Conservation (phyloP, 345 rosid genomes). For the Garcia nutans region DNA sequence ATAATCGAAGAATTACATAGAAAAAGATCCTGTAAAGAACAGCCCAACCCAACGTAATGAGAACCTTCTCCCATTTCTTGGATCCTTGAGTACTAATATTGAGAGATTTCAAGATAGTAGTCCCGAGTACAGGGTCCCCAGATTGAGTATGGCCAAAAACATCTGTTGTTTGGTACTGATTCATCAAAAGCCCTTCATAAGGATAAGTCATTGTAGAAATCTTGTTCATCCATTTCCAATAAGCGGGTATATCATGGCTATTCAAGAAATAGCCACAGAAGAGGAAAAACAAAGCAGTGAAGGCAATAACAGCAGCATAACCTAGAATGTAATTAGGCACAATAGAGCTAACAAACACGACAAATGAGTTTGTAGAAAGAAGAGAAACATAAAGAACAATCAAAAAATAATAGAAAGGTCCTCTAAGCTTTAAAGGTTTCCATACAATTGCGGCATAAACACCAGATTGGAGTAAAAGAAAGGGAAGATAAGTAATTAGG, state of each 20-base stretch:
- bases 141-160: slow-evolving; percentile 16
- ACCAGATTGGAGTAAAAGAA: slow-evolving; percentile 50
- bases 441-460: slow-evolving; percentile 60
- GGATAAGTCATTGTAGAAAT: slow-evolving; percentile 68
- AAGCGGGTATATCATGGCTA: slow-evolving; percentile 42
- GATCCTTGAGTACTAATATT: slow-evolving; percentile 27
- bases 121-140: slow-evolving; percentile 22
- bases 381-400: slow-evolving; percentile 55
- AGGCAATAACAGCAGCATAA: slow-evolving; percentile 63
- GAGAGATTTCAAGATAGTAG: slow-evolving; percentile 34
- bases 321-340: slow-evolving; percentile 68
- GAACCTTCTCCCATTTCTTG: slow-evolving; percentile 49
- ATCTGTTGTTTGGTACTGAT: slow-evolving; percentile 41
- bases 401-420: slow-evolving; percentile 51
- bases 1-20: slow-evolving; percentile 54
- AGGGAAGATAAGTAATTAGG: slow-evolving; percentile 58
- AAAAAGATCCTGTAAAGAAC: slow-evolving; percentile 55
- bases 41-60: slow-evolving; percentile 60
- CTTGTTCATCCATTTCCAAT: slow-evolving; percentile 77
- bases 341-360: slow-evolving; percentile 65
- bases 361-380: slow-evolving; percentile 69
- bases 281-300: slow-evolving; percentile 64
- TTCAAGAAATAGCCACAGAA: slow-evolving; percentile 67
- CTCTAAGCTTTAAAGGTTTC: slow-evolving; percentile 47
- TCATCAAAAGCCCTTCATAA: slow-evolving; percentile 66